Percentiles rank a stretch among this genome's conserved stretches.
Conservation (phyloP, 768 basidiomycete species). For the Tricholoma matsutake region DNA sequence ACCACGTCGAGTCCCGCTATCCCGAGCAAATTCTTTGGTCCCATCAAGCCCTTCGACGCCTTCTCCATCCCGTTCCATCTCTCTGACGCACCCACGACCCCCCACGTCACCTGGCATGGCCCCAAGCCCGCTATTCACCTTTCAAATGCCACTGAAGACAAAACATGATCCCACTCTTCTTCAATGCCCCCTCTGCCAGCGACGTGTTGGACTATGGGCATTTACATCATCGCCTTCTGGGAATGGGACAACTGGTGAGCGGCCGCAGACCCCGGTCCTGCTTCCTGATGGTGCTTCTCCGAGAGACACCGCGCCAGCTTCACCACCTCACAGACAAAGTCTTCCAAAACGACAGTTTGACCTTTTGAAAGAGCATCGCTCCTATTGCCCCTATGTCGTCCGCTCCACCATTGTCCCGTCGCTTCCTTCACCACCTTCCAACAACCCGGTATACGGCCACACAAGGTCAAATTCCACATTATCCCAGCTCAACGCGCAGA, state of each 20-base stretch:
- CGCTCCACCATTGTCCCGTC: constrained; percentile 64
- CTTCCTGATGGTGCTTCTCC: constrained; percentile 9
- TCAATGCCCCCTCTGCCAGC: constrained; percentile 68
- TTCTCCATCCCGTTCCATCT: constrained; percentile 11
- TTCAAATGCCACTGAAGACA: constrained; percentile 22
- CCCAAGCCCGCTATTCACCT: constrained; percentile 20
- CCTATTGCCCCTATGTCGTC: constrained; percentile 83
- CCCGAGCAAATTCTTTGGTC: constrained; percentile 30
- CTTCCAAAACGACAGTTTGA: constrained; percentile 56
- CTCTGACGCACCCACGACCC: constrained; percentile 12
- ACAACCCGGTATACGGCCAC: constrained; percentile 12
- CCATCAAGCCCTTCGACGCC: constrained; percentile 30
- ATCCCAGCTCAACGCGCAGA: constrained; percentile 28
- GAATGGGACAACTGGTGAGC: background rate
- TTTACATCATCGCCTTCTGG: constrained; percentile 36
- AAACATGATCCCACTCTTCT: constrained; percentile 53
- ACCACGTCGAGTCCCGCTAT: constrained; percentile 27
- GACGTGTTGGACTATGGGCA: constrained; percentile 79
- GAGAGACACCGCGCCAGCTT: constrained; percentile 9
- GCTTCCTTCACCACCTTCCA: constrained; percentile 35
- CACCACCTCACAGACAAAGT: constrained; percentile 8
- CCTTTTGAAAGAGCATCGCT: constrained; percentile 76
- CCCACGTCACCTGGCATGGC: constrained; percentile 12
- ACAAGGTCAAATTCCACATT: constrained; percentile 26
- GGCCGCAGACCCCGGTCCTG: background rate